A percentile compares a stretch with the other conserved stretches of the same genome.
phyloP scores from a whole-genome alignment of 208 protist species.

The Wallacemonas sp. region DNA sequence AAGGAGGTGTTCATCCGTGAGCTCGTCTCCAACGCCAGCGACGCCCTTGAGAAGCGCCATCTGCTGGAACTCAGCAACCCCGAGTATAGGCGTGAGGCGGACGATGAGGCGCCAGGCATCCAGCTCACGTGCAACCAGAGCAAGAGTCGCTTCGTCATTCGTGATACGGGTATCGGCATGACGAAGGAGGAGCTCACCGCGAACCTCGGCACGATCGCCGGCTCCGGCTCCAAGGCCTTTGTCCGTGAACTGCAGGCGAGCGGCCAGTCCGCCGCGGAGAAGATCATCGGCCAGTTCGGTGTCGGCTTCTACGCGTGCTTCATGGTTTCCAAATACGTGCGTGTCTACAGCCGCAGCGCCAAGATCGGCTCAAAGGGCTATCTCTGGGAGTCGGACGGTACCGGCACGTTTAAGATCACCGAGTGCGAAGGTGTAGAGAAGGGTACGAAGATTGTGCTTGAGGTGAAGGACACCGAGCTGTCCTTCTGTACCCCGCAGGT shows the following conservation, averaged over 20 bases:
- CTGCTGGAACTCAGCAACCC: conserved; percentile 85
- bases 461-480: conserved; percentile 93
- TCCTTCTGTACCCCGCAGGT: conserved; percentile 93
- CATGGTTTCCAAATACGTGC: conserved; percentile 96
- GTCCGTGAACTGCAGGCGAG: conserved; percentile 81
- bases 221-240: conserved; percentile 90
- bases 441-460: conserved; percentile 97
- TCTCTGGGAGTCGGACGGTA: conserved; percentile 94
- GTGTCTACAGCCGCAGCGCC: conserved; percentile 90
- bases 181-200: conserved; percentile 94
- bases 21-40: conserved; percentile 97
- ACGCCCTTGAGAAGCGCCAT: conserved; percentile 97
- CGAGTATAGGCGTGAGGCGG: conserved; percentile 70
- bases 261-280: conserved; percentile 72
- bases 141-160: conserved; percentile 90
- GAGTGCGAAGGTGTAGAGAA: conserved; percentile 94
- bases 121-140: conserved; percentile 90
- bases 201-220: conserved; percentile 96
- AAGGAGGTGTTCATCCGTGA: conserved; percentile 99
- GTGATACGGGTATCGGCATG: conserved; percentile 98
- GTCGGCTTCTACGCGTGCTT: conserved; percentile 98
- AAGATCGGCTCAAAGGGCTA: conserved; percentile 91
- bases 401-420: conserved; percentile 92
- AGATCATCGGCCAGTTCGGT: conserved; percentile 97
- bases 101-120: conserved; percentile 83